Conservation (phyloP, 805 yeast species). For the Ogataea angusta region DNA sequence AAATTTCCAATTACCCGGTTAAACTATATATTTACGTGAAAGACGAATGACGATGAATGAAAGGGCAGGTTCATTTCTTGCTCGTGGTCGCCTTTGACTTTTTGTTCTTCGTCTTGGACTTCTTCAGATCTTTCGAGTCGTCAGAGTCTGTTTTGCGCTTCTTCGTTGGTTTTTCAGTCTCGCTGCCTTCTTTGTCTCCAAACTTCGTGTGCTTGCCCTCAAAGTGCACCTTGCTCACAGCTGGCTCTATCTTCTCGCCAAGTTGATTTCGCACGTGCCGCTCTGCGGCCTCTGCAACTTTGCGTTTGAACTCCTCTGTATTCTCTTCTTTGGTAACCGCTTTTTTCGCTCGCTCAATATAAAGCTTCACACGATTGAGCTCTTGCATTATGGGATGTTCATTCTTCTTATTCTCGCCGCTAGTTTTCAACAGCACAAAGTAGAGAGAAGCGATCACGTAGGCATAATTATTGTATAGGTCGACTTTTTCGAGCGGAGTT, state of each 20-base stretch:
- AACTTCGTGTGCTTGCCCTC: constrained; percentile 55
- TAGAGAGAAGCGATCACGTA: constrained; percentile 55
- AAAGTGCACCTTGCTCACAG: constrained; percentile 51
- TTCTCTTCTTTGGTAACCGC: constrained; percentile 31
- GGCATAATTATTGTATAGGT: constrained; percentile 37
- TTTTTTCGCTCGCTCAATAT: constrained; percentile 56
- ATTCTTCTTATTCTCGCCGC: constrained; percentile 51
- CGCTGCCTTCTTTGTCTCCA: constrained; percentile 13
- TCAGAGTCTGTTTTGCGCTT: constrained; percentile 1
- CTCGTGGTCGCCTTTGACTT: constrained; percentile 1
- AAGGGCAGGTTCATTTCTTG: neutral
- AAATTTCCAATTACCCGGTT: constrained; percentile 4
- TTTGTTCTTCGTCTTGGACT: neutral
- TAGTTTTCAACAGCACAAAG: constrained; percentile 56
- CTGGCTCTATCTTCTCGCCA: constrained; percentile 35
- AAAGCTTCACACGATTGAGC: constrained; percentile 60
- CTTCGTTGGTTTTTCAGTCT: constrained; percentile 1
- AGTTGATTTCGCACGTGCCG: constrained; percentile 33
- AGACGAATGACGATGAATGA: neutral
- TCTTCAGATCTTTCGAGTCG: neutral
- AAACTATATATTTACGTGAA: neutral
- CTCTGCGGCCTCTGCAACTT: constrained; percentile 41
- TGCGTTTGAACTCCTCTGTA: constrained; percentile 16
- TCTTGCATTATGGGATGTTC: constrained; percentile 66
- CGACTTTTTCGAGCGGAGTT: constrained; percentile 29